A percentile compares a stretch with the other conserved stretches of the same genome.
phyloP scores from a whole-genome alignment of 139 green algal genomes.

The Eudorina sp. region DNA sequence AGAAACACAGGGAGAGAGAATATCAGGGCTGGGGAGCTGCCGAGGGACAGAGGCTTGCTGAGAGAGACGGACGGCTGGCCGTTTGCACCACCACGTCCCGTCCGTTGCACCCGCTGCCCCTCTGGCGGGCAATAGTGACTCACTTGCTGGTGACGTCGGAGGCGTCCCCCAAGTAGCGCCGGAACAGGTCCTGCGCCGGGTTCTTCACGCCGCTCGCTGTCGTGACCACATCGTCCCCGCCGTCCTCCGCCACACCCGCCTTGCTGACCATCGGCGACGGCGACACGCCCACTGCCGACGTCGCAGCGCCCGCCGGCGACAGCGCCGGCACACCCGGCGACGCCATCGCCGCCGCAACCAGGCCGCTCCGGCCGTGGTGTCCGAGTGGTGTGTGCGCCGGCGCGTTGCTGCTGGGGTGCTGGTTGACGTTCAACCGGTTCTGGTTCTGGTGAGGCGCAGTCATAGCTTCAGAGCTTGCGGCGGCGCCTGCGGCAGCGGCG shows the following conservation, averaged over 20 bases:
- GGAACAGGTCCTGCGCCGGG: conserved; percentile 38
- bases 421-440: no score
- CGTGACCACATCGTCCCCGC: background rate
- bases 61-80: no score
- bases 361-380: background rate
- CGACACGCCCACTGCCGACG: background rate
- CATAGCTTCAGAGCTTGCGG: no score
- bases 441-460: no score
- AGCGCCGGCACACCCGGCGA: background rate
- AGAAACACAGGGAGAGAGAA: no score
- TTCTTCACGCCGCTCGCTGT: conserved; percentile 6
- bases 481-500: background rate
- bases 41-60: no score
- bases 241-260: background rate
- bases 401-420: no score
- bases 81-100: no score
- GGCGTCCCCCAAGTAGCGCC: conserved; percentile 19
- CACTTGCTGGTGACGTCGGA: background rate
- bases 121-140: no score
- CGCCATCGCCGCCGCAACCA: no score
- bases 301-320: background rate
- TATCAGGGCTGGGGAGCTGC: no score
- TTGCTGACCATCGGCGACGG: conserved; percentile 8
- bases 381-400: background rate
- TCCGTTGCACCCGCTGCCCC: no score